These are phyloP conservation scores for Scorias spongiosa DNA, from an alignment of 2,329 filamentous ascomycete species.

Conservation along the genomic window DNA sequence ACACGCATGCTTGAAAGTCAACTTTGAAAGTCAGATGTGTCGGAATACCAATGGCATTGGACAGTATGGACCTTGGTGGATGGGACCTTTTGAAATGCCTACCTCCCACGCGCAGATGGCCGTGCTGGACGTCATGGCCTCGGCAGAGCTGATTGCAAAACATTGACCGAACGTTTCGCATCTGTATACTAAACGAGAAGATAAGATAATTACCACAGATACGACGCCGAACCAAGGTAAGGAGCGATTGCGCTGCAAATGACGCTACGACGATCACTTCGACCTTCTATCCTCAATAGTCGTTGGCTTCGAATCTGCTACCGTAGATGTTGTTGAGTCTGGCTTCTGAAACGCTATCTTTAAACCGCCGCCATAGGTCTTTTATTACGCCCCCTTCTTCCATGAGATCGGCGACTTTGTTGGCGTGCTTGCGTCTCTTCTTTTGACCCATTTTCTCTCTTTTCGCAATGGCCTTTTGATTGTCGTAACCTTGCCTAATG, in stretches of 20 bases:
- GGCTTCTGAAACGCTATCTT: conserved; percentile 43
- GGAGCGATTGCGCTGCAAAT: too few species aligned
- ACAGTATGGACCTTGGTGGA: conserved; percentile 19
- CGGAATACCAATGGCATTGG: conserved; percentile 14
- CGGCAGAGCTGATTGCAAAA: conserved; percentile 7
- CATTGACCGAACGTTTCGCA: not conserved
- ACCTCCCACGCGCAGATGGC: conserved; percentile 17
- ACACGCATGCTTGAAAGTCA: conserved; percentile 11
- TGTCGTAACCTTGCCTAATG: conserved; percentile 40
- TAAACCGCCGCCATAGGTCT: conserved; percentile 50
- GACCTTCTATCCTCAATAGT: not conserved
- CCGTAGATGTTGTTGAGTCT: conserved; percentile 23
- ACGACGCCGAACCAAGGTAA: too few species aligned
- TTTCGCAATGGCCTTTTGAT: conserved; percentile 41
- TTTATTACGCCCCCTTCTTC: conserved; percentile 41
- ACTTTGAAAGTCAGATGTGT: conserved; percentile 9
- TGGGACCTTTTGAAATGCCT: conserved; percentile 13
- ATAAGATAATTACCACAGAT: too few species aligned
- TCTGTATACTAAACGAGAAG: too few species aligned
- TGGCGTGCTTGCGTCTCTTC: conserved; percentile 44
- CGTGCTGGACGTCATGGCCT: conserved; percentile 17
- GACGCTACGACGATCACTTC: too few species aligned
- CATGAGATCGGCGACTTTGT: conserved; percentile 52
- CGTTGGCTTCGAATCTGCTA: not conserved
- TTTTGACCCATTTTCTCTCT: conserved; percentile 46